phyloP scores from a whole-genome alignment of 2,329 filamentous ascomycete species.

The Neonectria hederae region DNA sequence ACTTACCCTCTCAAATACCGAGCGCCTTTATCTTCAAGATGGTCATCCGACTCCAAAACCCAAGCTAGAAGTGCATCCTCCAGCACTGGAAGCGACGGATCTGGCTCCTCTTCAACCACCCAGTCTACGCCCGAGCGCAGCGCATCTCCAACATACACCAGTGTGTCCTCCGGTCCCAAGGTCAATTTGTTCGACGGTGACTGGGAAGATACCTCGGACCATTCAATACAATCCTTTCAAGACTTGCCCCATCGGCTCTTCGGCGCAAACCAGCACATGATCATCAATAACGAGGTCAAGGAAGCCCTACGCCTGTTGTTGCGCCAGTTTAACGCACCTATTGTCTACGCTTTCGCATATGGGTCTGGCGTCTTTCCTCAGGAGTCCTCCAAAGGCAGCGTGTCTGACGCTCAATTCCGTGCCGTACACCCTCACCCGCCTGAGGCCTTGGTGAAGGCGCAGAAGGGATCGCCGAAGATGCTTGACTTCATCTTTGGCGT shows the following conservation, averaged over 20 bases:
- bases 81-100: conserved; percentile 25
- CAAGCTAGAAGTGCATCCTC: conserved; percentile 4
- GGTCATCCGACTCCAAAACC: conserved; percentile 33
- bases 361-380: conserved; percentile 97
- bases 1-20: conserved; percentile 17
- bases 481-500: conserved; percentile 99
- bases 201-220: conserved; percentile 56
- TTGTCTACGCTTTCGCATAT: conserved; percentile 96
- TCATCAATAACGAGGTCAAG: conserved; percentile 95
- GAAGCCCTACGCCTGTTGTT: conserved; percentile 86
- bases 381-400: conserved; percentile 58
- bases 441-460: conserved; percentile 81
- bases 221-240: conserved; percentile 54
- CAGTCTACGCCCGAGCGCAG: conserved; percentile 24
- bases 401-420: conserved; percentile 65
- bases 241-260: conserved; percentile 67
- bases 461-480: conserved; percentile 91
- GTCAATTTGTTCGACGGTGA: conserved; percentile 52
- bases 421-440: conserved; percentile 85
- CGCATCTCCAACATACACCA: conserved; percentile 36
- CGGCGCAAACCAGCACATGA: conserved; percentile 95
- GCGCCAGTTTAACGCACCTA: conserved; percentile 91
- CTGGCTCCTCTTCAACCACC: conserved; percentile 14
- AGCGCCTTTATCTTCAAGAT: conserved; percentile 25
- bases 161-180: conserved; percentile 39